phyloP scores from a whole-genome alignment of 192 early-diverging fungal species.

The Linnemannia schmuckeri region DNA sequence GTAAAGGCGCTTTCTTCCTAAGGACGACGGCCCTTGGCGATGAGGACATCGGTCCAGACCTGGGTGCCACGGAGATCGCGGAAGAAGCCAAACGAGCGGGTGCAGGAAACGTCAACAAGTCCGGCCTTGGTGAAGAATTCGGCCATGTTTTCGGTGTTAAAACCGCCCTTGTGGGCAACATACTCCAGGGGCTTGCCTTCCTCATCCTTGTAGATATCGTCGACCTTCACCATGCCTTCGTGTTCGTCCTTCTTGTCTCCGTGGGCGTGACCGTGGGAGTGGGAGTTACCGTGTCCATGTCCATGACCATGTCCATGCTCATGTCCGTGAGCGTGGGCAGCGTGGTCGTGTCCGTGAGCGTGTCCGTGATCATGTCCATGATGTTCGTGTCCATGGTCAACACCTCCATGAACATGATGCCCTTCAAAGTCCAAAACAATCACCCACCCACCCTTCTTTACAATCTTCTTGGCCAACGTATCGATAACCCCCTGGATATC shows the following conservation, averaged over 20 bases:
- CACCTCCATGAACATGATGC: background rate
- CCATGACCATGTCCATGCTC: constrained; percentile 3
- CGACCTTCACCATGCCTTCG: background rate
- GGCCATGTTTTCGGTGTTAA: constrained; percentile 10
- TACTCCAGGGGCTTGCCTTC: constrained; percentile 21
- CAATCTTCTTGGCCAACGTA: constrained; percentile 17
- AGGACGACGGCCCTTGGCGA: constrained; percentile 45
- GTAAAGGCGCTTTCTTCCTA: background rate
- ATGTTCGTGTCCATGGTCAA: constrained; percentile 21
- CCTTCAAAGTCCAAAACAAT: constrained; percentile 26
- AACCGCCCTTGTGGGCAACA: constrained; percentile 40
- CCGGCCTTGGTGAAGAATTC: constrained; percentile 34
- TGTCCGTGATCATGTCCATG: constrained; percentile 4
- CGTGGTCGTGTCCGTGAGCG: constrained; percentile 12
- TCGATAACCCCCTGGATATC: constrained; percentile 20
- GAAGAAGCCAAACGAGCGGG: constrained; percentile 14
- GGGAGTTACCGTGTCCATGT: constrained; percentile 1
- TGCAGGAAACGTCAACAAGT: constrained; percentile 23
- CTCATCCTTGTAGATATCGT: constrained; percentile 17
- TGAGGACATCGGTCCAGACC: constrained; percentile 31
- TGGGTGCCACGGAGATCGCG: constrained; percentile 5
- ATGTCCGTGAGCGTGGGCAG: constrained; percentile 17
- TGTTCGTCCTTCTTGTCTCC: background rate
- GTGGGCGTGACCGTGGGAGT: background rate
- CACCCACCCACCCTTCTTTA: constrained; percentile 39